Evolutionary conservation across 208 protist species (phyloP).

Genomic region (Trichomonas tenax): DNA sequence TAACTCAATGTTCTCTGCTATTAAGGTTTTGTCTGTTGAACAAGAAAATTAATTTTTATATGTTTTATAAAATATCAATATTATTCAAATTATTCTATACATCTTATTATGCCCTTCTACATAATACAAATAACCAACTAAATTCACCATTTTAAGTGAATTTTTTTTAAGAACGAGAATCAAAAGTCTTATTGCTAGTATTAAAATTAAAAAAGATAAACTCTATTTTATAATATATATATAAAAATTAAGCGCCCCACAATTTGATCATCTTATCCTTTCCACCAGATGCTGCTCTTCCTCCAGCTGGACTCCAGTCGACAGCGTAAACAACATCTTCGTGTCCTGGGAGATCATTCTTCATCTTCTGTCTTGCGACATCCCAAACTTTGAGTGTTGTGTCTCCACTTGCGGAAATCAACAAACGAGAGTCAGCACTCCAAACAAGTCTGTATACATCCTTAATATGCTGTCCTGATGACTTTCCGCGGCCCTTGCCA

Average conservation of each 20-base stretch:
- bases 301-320: slow-evolving; percentile 8
- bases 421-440: neutral
- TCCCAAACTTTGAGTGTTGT: slow-evolving; percentile 14
- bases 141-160: no score
- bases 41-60: no score
- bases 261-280: slow-evolving; percentile 23
- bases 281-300: slow-evolving; percentile 12
- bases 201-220: no score
- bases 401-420: neutral
- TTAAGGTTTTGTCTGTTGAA: no score
- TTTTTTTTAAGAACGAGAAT: no score
- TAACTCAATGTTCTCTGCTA: neutral
- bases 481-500: neutral
- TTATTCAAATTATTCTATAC: no score
- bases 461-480: neutral
- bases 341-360: slow-evolving; percentile 21
- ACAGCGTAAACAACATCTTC: slow-evolving; percentile 26
- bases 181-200: no score
- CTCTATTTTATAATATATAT: no score
- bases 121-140: no score
- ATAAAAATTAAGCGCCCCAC: slow-evolving; percentile 15
- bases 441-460: neutral
- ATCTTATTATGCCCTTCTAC: no score
- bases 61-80: no score
- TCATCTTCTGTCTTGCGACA: neutral